Evolutionary conservation across 352 stramenopile genomes (phyloP), one percentile per base, ranked within the genome.

Genomic region (Vaucheria bursata): DNA sequence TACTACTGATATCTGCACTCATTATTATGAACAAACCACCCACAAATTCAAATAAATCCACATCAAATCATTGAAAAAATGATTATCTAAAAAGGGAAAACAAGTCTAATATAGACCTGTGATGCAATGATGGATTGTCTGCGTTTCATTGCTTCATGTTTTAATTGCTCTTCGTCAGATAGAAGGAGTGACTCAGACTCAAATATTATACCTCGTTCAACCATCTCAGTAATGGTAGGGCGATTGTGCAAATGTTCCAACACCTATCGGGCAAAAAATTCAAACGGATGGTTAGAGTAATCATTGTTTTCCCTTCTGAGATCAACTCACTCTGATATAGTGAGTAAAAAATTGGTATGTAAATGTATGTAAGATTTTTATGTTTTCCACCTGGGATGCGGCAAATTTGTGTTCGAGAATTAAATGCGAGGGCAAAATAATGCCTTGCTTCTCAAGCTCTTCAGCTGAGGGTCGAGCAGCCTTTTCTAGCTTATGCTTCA

Each of bases 131-230:
- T 31, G 2, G 34, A 31, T 34, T 68, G 53, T 31, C 53, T 31
- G 2, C 53, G 53, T 34, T 68, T 68, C 53, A 68, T 68, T 31
- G 53, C 53, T 34, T 68, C 53, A 34, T 68, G 53, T 34, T 68
- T 68, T 2, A 8, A 34, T 34, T 68, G 53, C 53, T 68, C 53
- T 7, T 31, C 53, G 37, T 68, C 53, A 34, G 34, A 31, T 2
- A 68, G 53, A 31, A 68, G 31, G 7, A 34, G 53, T 34, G 53
- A 31, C 2, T 2, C 53, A 7, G 34, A 31, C 2, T 31, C 53
- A 68, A 2, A 37, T 31, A 68, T 68, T 2, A 68, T 31, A 2
- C 53, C 53, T 7, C 53, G 53, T 2, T 68, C 53, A 31, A 34
- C 53, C 8, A 34, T 34, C 53, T 68, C 2, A 7, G 2, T 34